Base-by-base conservation (phyloP, 345 rosid genomes). In the Eucalyptus sideroxylon region DNA sequence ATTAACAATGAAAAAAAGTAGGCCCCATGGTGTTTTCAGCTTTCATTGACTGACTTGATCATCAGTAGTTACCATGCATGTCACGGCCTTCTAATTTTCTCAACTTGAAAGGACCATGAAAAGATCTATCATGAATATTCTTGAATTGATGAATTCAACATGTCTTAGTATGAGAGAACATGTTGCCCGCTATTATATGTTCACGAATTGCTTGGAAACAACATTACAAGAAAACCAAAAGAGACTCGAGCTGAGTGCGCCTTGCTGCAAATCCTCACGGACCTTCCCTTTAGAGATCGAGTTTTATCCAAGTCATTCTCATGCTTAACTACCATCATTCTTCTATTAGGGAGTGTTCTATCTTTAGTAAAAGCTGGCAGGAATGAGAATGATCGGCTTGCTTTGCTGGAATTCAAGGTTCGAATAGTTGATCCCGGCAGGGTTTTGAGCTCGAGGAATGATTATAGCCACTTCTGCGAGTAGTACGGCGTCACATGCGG, bases 351-450 rank as follows among this genome's bases (percentile, higher is more conserved):
- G 69, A 62, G 69, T 27, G 34, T 30, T 0, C 69, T 13, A 27
- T n/a, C 9, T 62, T 13, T 62, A 15, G 69, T 62, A 30, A n/a
- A 62, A 62, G 34, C 34, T 13, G 0, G 69, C 9, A 14, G 3
- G 69, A 15, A 62, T 0, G 69, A 62, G 17, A 62, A 9, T 6
- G 69, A 62, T 13, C 17, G 34, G 34, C 34, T 62, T 2, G 34
- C 69, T 62, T 30, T 62, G 69, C 77, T 67, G 1, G 77, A 67
- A 67, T 67, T 67, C 40, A 67, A 67, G 77, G 77, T 40, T 8
- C 40, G 11, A n/a, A 7, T 67, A n/a, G 11, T 34, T 16, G 23
- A 67, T 67, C 21, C 40, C 0, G 2, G 3, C 0, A 4, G 40
- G 21, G 6, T 67, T 67, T 67, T 67, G 11, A 67, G 40, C 40